Base-by-base conservation (phyloP, 2,329 filamentous ascomycete species). In the Ceratocystis colombiana region DNA sequence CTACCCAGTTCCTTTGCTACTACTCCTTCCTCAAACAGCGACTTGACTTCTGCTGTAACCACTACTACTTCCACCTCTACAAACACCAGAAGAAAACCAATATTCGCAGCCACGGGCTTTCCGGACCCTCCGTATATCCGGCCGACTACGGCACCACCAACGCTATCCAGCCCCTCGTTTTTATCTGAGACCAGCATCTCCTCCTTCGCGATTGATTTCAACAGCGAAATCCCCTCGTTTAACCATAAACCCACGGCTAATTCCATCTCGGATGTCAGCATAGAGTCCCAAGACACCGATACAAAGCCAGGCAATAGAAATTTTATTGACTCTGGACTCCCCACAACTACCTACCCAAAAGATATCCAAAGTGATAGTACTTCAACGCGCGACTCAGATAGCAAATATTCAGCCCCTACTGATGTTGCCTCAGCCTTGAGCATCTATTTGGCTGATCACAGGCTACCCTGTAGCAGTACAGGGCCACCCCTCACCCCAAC, bases 201-300 rank as follows among this genome's bases (percentile, higher is more conserved):
- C 15, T 64, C 44, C 53, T 64, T 66, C 15, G 46, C 68, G 37
- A 66, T 67, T 57, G 62, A 65, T 46, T 74, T 79, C 15, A 72
- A 74, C 67, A 82, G 83, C 72, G 80, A 82, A 67, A 73, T 84
- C 44, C 79, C 80, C 46, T 79, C 79, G 0, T 80, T 84, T 72
- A 79, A 82, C 69, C 76, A 80, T 70, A 77, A 77, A 69, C 74
- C 78, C 69, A 75, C 79, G 53, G 75, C 84, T 71, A 77, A 81
- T 70, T 77, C 77, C 3, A 77, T 76, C 20, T 72, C 82, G 33
- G 77, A 75, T 57, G 28, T 7, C 15, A 30, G 33, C 25, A n/a
- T 33, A 59, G 53, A 30, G 17, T 59, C 28, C 15, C 53, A 25
- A n/a, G 53, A 59, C 28, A 50, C 6, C 46, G n/a, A 50, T n/a